phyloP scores from a whole-genome alignment of 495 filamentous ascomycete species.

The Podospora anserina region DNA sequence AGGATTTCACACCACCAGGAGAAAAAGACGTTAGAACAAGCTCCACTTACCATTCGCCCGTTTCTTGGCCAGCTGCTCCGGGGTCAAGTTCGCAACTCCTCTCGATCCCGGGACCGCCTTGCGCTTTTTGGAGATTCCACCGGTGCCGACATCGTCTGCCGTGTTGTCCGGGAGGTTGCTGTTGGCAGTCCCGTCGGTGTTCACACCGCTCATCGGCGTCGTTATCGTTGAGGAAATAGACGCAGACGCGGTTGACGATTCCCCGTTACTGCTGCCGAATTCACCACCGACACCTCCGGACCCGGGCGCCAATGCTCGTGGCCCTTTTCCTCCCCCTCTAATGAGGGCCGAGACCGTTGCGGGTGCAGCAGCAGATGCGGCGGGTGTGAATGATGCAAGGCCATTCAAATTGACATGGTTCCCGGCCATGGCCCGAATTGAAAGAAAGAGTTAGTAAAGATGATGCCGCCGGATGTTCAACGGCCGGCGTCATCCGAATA shows the following conservation, averaged over 20 bases:
- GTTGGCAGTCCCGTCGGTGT: background rate
- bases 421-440: background rate
- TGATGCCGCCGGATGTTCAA: background rate
- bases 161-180: background rate
- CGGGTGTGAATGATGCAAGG: background rate
- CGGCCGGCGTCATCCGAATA: background rate
- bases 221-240: background rate
- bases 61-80: constrained; percentile 70
- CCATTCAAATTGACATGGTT: background rate
- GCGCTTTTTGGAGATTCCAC: constrained; percentile 32
- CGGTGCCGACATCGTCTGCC: background rate
- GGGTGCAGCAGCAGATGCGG: background rate
- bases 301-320: background rate
- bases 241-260: background rate
- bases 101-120: constrained; percentile 44
- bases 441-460: background rate
- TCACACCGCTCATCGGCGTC: background rate
- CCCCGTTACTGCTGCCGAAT: background rate
- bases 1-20: too few species aligned
- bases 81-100: constrained; percentile 66
- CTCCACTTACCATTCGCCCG: constrained; percentile 61
- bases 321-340: background rate
- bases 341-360: background rate
- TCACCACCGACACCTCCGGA: background rate
- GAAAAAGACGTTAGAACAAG: background rate